A percentile compares a stretch with the other conserved stretches of the same genome.
phyloP scores from a whole-genome alignment of 1,139 yeast genomes.

The Suhomyces bolitotheri region DNA sequence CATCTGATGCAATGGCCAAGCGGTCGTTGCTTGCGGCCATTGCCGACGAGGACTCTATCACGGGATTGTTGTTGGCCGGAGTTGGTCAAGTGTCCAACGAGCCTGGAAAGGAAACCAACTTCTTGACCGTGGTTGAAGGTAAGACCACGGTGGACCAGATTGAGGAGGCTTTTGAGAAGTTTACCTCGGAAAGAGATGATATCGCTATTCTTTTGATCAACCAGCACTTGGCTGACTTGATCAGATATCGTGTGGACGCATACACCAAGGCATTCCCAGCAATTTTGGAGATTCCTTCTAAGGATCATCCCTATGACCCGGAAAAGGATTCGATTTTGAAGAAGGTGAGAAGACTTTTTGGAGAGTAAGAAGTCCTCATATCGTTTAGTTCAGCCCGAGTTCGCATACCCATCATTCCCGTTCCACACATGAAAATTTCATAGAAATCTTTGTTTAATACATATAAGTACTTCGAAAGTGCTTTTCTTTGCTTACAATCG shows the following conservation, averaged over 20 bases:
- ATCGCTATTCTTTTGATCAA: slow-evolving; percentile 90
- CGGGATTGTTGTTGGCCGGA: slow-evolving; percentile 95
- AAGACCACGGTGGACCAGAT: slow-evolving; percentile 78
- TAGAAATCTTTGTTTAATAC: neutral
- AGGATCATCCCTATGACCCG: slow-evolving; percentile 98
- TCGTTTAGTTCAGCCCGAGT: slow-evolving; percentile 1
- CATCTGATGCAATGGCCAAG: slow-evolving; percentile 51
- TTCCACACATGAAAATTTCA: no score
- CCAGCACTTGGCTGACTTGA: slow-evolving; percentile 92
- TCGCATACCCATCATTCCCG: no score
- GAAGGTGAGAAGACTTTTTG: slow-evolving; percentile 91
- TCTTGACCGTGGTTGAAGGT: slow-evolving; percentile 73
- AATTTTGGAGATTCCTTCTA: slow-evolving; percentile 92
- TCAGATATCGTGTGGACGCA: slow-evolving; percentile 77
- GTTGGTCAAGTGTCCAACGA: slow-evolving; percentile 80
- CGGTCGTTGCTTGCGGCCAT: slow-evolving; percentile 86
- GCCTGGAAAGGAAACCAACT: slow-evolving; percentile 73
- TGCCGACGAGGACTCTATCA: slow-evolving; percentile 96
- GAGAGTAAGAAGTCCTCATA: slow-evolving; percentile 54
- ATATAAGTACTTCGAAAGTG: slow-evolving; percentile 10
- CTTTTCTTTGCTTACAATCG: no score
- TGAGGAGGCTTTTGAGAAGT: slow-evolving; percentile 71
- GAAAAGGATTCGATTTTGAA: slow-evolving; percentile 95
- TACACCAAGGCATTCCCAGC: slow-evolving; percentile 95
- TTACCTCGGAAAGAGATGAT: slow-evolving; percentile 77